A percentile compares a stretch with the other conserved stretches of the same genome.
Conservation (phyloP, 2,329 filamentous ascomycete genomes). For the Beauveria rudraprayagi region DNA sequence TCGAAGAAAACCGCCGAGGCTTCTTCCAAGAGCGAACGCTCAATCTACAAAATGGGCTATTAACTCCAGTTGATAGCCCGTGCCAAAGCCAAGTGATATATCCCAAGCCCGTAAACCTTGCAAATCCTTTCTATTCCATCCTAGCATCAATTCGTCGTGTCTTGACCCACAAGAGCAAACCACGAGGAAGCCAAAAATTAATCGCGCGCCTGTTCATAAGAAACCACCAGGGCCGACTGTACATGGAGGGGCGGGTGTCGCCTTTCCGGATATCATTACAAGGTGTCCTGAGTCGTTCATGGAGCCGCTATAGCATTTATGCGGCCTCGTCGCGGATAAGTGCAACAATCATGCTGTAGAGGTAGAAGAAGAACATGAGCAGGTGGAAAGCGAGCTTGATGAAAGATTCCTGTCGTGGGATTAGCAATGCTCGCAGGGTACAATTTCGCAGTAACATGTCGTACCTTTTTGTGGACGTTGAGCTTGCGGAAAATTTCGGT, state of each 20-base stretch:
- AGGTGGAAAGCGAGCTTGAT: conserved; percentile 98
- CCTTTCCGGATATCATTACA: conserved; percentile 11
- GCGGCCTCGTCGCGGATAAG: conserved; percentile 91
- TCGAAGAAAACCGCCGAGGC: neutral
- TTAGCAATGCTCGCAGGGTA: conserved; percentile 16
- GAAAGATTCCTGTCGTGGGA: conserved; percentile 73
- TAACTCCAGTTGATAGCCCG: conserved; percentile 19
- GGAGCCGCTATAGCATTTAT: conserved; percentile 37
- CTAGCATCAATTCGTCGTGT: conserved; percentile 4
- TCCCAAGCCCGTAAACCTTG: conserved; percentile 16
- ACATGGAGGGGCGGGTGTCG: conserved; percentile 1
- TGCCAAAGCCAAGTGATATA: conserved; percentile 22
- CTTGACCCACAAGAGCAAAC: conserved; percentile 3
- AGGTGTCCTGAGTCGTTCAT: conserved; percentile 3
- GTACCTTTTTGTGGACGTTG: conserved; percentile 96
- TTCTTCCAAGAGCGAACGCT: conserved; percentile 7
- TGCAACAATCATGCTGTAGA: conserved; percentile 97
- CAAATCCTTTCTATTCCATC: conserved; percentile 21
- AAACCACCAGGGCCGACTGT: conserved; percentile 3
- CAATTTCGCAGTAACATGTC: conserved; percentile 4
- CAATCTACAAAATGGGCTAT: conserved; percentile 18
- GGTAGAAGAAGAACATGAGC: conserved; percentile 99
- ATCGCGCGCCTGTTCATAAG: conserved; percentile 4
- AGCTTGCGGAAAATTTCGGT: conserved; percentile 99
- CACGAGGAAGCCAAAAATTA: conserved; percentile 7